Evolutionary conservation across 768 basidiomycete species (phyloP).

Genomic region (Tephrocybe sp.): DNA sequence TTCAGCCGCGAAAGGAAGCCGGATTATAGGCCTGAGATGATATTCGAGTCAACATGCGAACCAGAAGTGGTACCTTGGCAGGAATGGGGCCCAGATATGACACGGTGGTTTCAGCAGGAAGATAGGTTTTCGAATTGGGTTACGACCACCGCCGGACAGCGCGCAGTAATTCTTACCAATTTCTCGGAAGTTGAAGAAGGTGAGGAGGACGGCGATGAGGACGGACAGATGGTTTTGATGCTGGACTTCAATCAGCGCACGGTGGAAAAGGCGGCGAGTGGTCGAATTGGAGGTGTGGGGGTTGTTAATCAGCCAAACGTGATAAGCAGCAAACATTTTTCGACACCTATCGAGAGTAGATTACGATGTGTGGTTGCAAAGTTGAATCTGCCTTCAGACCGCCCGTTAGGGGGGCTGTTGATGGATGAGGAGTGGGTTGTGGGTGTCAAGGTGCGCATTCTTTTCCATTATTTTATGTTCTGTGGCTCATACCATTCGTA

Average conservation of each 20-base stretch:
- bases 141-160: conserved; percentile 1
- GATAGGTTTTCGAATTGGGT: not conserved
- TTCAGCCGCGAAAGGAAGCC: not conserved
- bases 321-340: not conserved
- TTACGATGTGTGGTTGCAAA: too few relatives aligned
- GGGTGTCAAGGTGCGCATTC: not conserved
- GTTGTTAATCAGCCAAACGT: not conserved
- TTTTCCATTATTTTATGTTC: not conserved
- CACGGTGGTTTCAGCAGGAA: not conserved
- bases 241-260: not conserved
- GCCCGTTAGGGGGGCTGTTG: too few relatives aligned
- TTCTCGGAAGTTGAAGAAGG: not conserved
- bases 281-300: too few relatives aligned
- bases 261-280: not conserved
- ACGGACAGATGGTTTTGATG: not conserved
- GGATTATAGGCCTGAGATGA: not conserved
- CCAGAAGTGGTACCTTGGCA: not conserved
- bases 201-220: not conserved
- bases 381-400: too few relatives aligned
- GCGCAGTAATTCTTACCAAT: not conserved
- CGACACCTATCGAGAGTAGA: too few relatives aligned
- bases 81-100: not conserved
- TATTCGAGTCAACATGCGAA: not conserved
- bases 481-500: not conserved
- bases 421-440: not conserved